A percentile compares a stretch with the other conserved stretches of the same genome.
These are phyloP conservation scores for Coprinellus micaceus DNA, from an alignment of 768 basidiomycete genomes.

Conservation along the genomic window DNA sequence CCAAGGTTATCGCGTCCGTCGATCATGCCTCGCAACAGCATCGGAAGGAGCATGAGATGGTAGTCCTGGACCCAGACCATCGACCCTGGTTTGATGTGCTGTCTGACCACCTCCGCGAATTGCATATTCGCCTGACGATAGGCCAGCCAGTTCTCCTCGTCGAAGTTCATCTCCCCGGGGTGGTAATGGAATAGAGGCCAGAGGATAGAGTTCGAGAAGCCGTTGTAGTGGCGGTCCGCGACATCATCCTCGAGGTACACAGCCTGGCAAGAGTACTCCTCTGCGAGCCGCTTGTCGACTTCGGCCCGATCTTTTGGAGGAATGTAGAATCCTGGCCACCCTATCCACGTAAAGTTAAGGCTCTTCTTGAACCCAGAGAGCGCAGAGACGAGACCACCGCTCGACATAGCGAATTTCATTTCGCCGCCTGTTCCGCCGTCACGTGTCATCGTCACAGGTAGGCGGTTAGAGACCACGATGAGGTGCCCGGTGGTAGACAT, in stretches of 20 bases:
- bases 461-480: slow-evolving; percentile 93
- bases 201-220: slow-evolving; percentile 98
- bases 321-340: slow-evolving; percentile 93
- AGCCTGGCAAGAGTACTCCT: slow-evolving; percentile 95
- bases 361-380: slow-evolving; percentile 98
- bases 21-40: slow-evolving; percentile 87
- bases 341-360: slow-evolving; percentile 96
- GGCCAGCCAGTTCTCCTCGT: slow-evolving; percentile 96
- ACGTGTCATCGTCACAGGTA: slow-evolving; percentile 94
- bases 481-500: slow-evolving; percentile 54
- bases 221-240: slow-evolving; percentile 97
- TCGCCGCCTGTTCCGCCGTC: slow-evolving; percentile 87
- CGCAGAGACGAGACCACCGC: slow-evolving; percentile 95
- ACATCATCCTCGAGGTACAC: slow-evolving; percentile 98
- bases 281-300: slow-evolving; percentile 89
- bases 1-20: slow-evolving; percentile 61
- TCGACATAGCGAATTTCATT: slow-evolving; percentile 99
- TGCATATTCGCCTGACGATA: slow-evolving; percentile 95
- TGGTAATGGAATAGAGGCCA: slow-evolving; percentile 99
- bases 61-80: slow-evolving; percentile 99
- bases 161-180: slow-evolving; percentile 99
- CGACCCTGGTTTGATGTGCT: slow-evolving; percentile 75
- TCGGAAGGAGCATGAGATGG: slow-evolving; percentile 95
- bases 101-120: slow-evolving; percentile 86
- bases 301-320: slow-evolving; percentile 86